Evolutionary conservation across 2,329 filamentous ascomycete genomes (phyloP).

Genomic region (Cladosporium sp.): DNA sequence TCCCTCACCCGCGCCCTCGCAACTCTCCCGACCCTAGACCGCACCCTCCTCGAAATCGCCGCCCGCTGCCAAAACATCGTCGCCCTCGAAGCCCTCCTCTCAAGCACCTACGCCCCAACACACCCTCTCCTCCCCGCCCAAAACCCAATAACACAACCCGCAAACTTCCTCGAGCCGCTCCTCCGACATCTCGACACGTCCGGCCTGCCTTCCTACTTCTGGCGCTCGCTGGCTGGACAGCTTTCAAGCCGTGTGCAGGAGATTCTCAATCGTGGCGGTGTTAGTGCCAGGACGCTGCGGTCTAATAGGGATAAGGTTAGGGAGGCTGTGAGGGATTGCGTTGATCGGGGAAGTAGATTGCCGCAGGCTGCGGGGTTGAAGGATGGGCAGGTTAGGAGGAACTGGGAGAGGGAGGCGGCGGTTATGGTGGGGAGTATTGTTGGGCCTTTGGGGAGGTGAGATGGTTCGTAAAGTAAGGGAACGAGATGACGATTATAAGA

Average conservation of each 20-base stretch:
- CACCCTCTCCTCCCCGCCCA: slow-evolving; percentile 62
- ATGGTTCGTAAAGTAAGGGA: background rate
- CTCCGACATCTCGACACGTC: slow-evolving; percentile 76
- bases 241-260: slow-evolving; percentile 79
- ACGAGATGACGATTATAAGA: background rate
- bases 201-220: slow-evolving; percentile 87
- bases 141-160: slow-evolving; percentile 25
- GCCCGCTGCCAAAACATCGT: slow-evolving; percentile 86
- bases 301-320: slow-evolving; percentile 73
- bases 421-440: slow-evolving; percentile 91
- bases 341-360: slow-evolving; percentile 71
- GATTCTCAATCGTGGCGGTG: slow-evolving; percentile 77
- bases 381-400: slow-evolving; percentile 42
- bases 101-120: slow-evolving; percentile 63
- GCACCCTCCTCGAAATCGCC: slow-evolving; percentile 77
- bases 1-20: slow-evolving; percentile 73
- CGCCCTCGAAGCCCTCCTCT: slow-evolving; percentile 78
- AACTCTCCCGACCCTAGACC: slow-evolving; percentile 77
- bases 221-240: slow-evolving; percentile 80
- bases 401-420: slow-evolving; percentile 87
- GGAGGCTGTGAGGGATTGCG: slow-evolving; percentile 79
- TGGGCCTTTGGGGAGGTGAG: slow-evolving; percentile 44
- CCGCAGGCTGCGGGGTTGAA: slow-evolving; percentile 54
- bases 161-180: slow-evolving; percentile 69
- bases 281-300: slow-evolving; percentile 76